Conservation (phyloP, 106 monocot genomes). For the Phalaenopsis equestris region DNA sequence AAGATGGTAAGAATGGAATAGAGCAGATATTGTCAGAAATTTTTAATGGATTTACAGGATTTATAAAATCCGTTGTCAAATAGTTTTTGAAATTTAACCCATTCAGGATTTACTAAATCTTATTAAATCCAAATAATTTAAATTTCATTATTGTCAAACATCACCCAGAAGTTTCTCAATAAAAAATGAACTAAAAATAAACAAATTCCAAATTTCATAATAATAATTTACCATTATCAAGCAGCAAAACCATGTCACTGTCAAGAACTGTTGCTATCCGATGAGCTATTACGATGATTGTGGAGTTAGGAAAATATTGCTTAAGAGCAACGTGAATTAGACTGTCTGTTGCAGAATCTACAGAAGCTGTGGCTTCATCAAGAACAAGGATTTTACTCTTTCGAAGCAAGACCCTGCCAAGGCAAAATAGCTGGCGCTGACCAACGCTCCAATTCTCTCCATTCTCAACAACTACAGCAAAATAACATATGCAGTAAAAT, state of each 20-base stretch:
- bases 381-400: slow-evolving; percentile 20
- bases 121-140: too few species aligned
- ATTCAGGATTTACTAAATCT: too few species aligned
- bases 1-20: too few species aligned
- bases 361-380: slow-evolving; percentile 24
- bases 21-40: too few species aligned
- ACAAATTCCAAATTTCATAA: too few species aligned
- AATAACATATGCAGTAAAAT: too few species aligned
- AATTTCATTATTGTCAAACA: not conserved
- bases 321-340: slow-evolving; percentile 8
- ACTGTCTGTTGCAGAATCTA: slow-evolving; percentile 11
- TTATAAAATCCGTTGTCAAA: too few species aligned
- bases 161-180: too few species aligned
- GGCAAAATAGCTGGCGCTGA: slow-evolving; percentile 24
- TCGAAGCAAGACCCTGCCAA: slow-evolving; percentile 20
- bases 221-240: slow-evolving; percentile 9
- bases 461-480: slow-evolving; percentile 17
- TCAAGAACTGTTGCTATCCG: slow-evolving; percentile 15
- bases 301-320: not conserved
- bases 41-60: too few species aligned
- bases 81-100: too few species aligned
- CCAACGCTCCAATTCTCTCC: slow-evolving; percentile 33
- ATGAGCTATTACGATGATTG: slow-evolving; percentile 14
- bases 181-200: too few species aligned
- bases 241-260: slow-evolving; percentile 14